Percentiles rank a stretch among this genome's conserved stretches.
phyloP scores from a whole-genome alignment of 305 asterid genomes.

The Fraxinus sp. region DNA sequence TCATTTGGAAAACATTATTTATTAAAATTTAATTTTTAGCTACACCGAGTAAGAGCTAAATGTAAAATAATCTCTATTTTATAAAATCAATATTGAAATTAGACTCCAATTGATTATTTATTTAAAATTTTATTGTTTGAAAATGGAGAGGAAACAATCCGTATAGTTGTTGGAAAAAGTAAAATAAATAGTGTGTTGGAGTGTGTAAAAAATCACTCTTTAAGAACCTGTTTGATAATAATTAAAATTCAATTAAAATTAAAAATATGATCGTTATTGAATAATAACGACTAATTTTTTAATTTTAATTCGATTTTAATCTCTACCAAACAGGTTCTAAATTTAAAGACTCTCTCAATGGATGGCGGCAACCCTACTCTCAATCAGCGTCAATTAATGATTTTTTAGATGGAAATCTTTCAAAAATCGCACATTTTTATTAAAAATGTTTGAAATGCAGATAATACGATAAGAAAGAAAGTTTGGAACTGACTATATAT shows the following conservation, averaged over 20 bases:
- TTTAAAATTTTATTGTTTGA: neutral
- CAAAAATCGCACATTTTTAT: neutral
- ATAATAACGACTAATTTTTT: no score
- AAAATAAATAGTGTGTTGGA: neutral
- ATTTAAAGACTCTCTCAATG: neutral
- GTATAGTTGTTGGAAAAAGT: neutral
- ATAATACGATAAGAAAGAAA: neutral
- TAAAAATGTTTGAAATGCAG: neutral
- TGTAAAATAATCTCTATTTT: neutral
- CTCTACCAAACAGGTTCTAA: no score
- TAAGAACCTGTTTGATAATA: no score
- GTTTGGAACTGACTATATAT: neutral
- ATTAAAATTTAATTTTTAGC: neutral
- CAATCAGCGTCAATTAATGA: neutral
- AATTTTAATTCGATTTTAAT: no score
- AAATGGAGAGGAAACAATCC: neutral
- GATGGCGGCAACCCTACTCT: neutral
- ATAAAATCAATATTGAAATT: neutral
- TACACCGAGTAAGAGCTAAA: neutral
- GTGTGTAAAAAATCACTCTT: neutral
- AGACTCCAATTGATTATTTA: neutral
- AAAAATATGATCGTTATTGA: no score
- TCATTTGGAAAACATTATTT: neutral
- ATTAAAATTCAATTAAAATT: no score
- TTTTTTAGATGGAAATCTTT: neutral